phyloP scores from a whole-genome alignment of 116 monocot species.

The Thalassia testudinum region DNA sequence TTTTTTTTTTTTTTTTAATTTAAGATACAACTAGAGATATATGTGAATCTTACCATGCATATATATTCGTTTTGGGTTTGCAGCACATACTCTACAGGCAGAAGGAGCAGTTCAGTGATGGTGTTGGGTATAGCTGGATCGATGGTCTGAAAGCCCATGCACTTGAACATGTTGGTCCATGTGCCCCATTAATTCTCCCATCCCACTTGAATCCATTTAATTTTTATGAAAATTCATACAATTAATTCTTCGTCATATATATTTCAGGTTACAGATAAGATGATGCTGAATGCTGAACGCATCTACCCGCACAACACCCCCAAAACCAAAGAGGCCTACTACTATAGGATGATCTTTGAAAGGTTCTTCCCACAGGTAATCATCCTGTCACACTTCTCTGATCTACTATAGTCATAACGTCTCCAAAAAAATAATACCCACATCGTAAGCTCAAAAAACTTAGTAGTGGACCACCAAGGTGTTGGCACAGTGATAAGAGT shows the following conservation, averaged over 20 bases:
- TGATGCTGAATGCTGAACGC: constrained; percentile 35
- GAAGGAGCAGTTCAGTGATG: constrained; percentile 97
- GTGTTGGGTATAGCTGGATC: constrained; percentile 91
- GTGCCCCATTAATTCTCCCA: background rate
- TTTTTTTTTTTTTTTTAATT: too few species aligned
- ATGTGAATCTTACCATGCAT: too few species aligned
- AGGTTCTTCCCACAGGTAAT: constrained; percentile 60
- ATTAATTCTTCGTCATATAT: too few species aligned
- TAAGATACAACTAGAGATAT: too few species aligned
- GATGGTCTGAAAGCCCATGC: constrained; percentile 83
- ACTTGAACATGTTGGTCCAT: constrained; percentile 17
- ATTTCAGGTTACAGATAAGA: constrained; percentile 32
- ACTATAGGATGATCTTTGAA: constrained; percentile 59
- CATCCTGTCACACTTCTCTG: too few species aligned
- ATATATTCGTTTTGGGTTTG: constrained; percentile 5
- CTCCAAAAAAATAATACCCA: too few species aligned
- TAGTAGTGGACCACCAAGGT: too few species aligned
- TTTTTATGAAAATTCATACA: too few species aligned
- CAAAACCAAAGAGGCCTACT: constrained; percentile 43
- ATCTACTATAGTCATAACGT: background rate
- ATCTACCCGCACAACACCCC: constrained; percentile 59
- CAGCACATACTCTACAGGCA: constrained; percentile 90
- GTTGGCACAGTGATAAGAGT: too few species aligned
- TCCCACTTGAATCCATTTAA: too few species aligned
- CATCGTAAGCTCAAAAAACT: too few species aligned